Base-by-base conservation (phyloP, 1,284 basidiomycete genomes). In the Peniophora sp. region DNA sequence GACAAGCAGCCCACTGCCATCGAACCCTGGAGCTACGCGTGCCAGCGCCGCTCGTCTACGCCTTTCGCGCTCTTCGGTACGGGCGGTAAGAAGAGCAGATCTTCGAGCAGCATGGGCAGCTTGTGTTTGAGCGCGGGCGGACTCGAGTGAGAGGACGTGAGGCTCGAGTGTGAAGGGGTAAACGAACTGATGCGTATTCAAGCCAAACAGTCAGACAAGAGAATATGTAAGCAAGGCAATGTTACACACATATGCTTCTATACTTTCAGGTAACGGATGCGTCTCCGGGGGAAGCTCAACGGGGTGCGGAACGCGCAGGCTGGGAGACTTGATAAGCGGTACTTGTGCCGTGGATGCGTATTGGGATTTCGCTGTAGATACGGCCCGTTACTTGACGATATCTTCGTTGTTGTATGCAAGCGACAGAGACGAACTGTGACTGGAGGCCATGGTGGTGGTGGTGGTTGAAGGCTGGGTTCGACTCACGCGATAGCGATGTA, bases 151-250 rank as follows among this genome's bases (percentile, higher is more conserved):
- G 51, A 94, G 64, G 56, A 92, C 75, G 61, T 95, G 92, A 0
- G 85, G 79, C 62, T 97, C 93, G 49, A 97, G 77, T 0, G 91
- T 89, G 71, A 91, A 95, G 2, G 93, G 93, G 62, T 97, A 96
- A 35, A 89, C 93, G 60, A 96, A 96, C 93, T 97, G 62, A 24
- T 19, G 10, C 45, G 12, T n/a, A 32, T 32, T 6, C 27, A 6
- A 6, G 8, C n/a, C 38, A 41, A n/a, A 8, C 38, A 20, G 38
- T 41, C 19, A 20, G 10, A 10, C 10, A 10, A 10, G 10, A 36
- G 34, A n/a, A 41, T 41, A 20, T 20, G 38, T 41, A 41, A 5
- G 5, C 8, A 8, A n/a, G n/a, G 38, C 8, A 16, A 41, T 20
- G 16, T n/a, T 8, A 41, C 38, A 8, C n/a, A 93, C 93, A 63